A percentile compares a stretch with the other conserved stretches of the same genome.
Conservation (phyloP, 2,329 filamentous ascomycete genomes). For the Epichloe bromicola region DNA sequence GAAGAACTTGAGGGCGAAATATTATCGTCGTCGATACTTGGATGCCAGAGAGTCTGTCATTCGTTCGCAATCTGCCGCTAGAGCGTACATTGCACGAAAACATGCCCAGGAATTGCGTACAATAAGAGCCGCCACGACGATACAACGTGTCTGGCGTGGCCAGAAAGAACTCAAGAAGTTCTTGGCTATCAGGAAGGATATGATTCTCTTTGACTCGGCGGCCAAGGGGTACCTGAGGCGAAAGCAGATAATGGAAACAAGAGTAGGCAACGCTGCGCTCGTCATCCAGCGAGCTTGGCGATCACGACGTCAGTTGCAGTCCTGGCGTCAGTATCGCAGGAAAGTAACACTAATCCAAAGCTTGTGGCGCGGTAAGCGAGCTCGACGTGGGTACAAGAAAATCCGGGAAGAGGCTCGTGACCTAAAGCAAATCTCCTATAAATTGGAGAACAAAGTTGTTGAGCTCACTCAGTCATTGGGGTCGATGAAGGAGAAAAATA, state of each 20-base stretch:
- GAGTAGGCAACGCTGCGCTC: conserved; percentile 79
- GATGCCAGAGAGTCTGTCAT: conserved; percentile 75
- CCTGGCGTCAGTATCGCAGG: conserved; percentile 79
- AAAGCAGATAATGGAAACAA: conserved; percentile 85
- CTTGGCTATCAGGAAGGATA: conserved; percentile 62
- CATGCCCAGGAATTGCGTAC: conserved; percentile 69
- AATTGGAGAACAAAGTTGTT: conserved; percentile 98
- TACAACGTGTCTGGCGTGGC: conserved; percentile 90
- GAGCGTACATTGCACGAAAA: conserved; percentile 67
- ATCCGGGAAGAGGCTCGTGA: conserved; percentile 92
- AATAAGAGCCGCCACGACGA: conserved; percentile 78
- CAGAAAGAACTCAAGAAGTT: conserved; percentile 79
- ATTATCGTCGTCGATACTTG: conserved; percentile 84
- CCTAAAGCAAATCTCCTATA: conserved; percentile 98
- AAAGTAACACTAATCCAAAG: conserved; percentile 86
- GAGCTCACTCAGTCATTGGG: conserved; percentile 91
- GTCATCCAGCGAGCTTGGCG: conserved; percentile 89
- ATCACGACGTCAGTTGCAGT: conserved; percentile 60
- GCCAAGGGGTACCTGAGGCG: conserved; percentile 87
- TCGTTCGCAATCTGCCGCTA: conserved; percentile 61
- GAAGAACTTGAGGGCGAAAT: conserved; percentile 93
- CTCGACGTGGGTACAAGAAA: conserved; percentile 76
- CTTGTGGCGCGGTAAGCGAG: conserved; percentile 75
- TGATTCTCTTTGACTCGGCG: conserved; percentile 78
- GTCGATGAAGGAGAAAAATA: conserved; percentile 89